Evolutionary conservation across 257 asterid genomes (phyloP), one percentile per base, ranked within the genome.

Genomic region (Solanum commersonii): DNA sequence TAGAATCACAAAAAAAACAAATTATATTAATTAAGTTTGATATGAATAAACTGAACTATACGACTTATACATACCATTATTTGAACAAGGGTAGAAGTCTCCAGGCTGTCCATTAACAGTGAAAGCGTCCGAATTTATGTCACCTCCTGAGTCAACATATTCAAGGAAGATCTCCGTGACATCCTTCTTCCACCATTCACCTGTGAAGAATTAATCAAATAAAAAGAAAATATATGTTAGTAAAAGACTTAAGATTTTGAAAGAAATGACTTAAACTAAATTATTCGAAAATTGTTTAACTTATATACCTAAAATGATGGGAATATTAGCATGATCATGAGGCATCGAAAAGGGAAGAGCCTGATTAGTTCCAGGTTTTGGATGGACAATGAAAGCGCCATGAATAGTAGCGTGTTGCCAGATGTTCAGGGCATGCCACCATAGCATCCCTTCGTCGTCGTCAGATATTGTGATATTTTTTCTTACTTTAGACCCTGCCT

Each of bases 351-450:
- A 31, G 33, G 33, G 33, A 31, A 31, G 33, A 31, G 33, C 33
- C 33, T 31, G 33, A 31, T 31, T 31, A 31, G 33, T 87, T n/a
- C 87, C 67, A 1, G 15, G 35, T 6, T 20, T 74, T 0, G 95
- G 94, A 16, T 83, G 65, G 13, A 94, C 88, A 44, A 94, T 37
- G 0, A 94, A 87, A 0, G 93, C 94, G 20, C 95, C 95, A 27
- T 89, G 93, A 3, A 93, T 94, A 1, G 97, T 94, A 3, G 92
- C 92, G 2, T 95, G 33, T 0, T 94, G 90, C 94, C 96, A 94
- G 0, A 92, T 91, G 37, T 93, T 92, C 10, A 91, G 90, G 0
- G 96, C 96, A 42, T 93, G 95, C 96, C 95, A 94, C 96, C 95
- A 92, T 31, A 94, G 4, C 2, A 92, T 94, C 11, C 95, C 94